phyloP scores from a whole-genome alignment of 2,329 filamentous ascomycete genomes.

The Xylariaceae sp. region DNA sequence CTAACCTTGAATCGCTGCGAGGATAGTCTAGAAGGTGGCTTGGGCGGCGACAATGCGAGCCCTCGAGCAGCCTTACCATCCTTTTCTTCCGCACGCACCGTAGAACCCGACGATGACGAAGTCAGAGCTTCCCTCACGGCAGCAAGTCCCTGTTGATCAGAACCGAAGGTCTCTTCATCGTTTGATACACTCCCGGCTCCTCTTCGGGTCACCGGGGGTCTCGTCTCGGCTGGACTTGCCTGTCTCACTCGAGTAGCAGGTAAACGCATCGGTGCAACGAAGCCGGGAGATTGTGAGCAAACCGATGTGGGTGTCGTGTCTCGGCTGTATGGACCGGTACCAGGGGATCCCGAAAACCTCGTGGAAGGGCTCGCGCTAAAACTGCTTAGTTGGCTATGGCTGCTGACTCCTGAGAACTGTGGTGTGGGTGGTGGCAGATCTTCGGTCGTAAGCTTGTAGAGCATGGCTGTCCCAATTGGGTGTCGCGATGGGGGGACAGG shows the following conservation, averaged over 20 bases:
- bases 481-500: constrained; percentile 35
- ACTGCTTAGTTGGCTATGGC: constrained; percentile 46
- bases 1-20: constrained; percentile 48
- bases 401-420: constrained; percentile 55
- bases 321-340: constrained; percentile 65
- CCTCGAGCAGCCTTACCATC: constrained; percentile 42
- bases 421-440: constrained; percentile 63
- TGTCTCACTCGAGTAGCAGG: constrained; percentile 47
- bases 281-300: constrained; percentile 65
- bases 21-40: constrained; percentile 57
- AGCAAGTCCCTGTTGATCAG: constrained; percentile 54
- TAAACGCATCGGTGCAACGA: constrained; percentile 46
- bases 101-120: constrained; percentile 69
- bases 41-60: constrained; percentile 49
- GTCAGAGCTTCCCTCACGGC: constrained; percentile 64
- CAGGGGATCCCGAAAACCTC: constrained; percentile 66
- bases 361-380: constrained; percentile 70
- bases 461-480: constrained; percentile 40
- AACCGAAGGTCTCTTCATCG: constrained; percentile 41
- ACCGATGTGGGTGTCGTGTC: constrained; percentile 75
- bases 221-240: constrained; percentile 49
- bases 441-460: constrained; percentile 56
- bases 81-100: constrained; percentile 51
- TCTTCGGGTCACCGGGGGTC: constrained; percentile 57
- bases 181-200: constrained; percentile 51